Conservation (phyloP, 164 flowering plant genomes). For the Tetracentron sinense region DNA sequence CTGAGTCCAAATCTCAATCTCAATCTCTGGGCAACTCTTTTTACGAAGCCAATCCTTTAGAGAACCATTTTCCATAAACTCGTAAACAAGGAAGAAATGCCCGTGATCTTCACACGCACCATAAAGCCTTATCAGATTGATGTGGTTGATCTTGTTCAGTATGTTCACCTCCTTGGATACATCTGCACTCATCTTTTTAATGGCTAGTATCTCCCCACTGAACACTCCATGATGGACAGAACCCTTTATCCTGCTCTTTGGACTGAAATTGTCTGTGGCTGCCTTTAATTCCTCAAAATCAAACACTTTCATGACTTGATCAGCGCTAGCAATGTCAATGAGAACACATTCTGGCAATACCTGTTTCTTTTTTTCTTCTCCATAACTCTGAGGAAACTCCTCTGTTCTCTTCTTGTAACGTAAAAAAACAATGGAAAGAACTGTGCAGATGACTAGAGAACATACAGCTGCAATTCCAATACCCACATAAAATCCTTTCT, state of each 20-base stretch:
- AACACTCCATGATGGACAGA: slow-evolving; percentile 49
- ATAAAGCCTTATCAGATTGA: slow-evolving; percentile 52
- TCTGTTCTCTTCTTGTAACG: slow-evolving; percentile 9
- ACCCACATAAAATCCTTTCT: slow-evolving; percentile 10
- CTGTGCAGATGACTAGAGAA: slow-evolving; percentile 6
- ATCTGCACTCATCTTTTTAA: slow-evolving; percentile 39
- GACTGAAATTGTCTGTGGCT: slow-evolving; percentile 52
- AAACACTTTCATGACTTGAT: slow-evolving; percentile 30
- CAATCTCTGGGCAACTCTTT: slow-evolving; percentile 5
- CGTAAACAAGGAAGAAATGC: slow-evolving; percentile 48
- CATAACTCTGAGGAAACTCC: background rate
- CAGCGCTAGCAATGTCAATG: slow-evolving; percentile 34
- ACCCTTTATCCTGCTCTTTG: slow-evolving; percentile 34
- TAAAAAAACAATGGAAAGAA: slow-evolving; percentile 2
- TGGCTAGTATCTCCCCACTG: slow-evolving; percentile 32
- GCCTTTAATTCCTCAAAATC: slow-evolving; percentile 36
- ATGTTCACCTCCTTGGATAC: slow-evolving; percentile 48
- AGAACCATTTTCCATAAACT: slow-evolving; percentile 55
- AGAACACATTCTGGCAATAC: slow-evolving; percentile 31
- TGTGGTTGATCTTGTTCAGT: slow-evolving; percentile 54
- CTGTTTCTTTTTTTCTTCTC: slow-evolving; percentile 9
- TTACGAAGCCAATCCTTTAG: slow-evolving; percentile 46
- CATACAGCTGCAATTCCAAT: slow-evolving; percentile 24
- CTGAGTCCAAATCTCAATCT: slow-evolving; percentile 38
- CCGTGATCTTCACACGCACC: slow-evolving; percentile 44